A percentile compares a stretch with the other conserved stretches of the same genome.
Evolutionary conservation across 2,329 filamentous ascomycete species (phyloP).

Genomic region (Talaromyces albobiverticillius): DNA sequence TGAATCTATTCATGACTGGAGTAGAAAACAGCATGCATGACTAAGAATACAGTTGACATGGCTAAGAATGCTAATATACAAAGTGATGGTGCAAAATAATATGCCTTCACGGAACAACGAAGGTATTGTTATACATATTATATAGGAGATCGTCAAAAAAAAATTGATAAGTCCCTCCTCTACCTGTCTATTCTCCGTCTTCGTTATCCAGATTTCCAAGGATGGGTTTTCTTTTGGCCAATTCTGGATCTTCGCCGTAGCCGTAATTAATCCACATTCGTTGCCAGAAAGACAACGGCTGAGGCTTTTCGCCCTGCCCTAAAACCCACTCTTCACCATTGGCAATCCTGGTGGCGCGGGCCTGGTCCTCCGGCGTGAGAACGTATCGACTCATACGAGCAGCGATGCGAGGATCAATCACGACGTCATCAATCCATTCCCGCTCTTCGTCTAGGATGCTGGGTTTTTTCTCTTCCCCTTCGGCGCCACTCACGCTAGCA

Average conservation of each 20-base stretch:
- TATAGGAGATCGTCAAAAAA: background rate
- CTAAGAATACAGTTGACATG: constrained; percentile 17
- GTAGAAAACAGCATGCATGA: constrained; percentile 23
- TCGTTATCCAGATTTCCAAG: constrained; percentile 39
- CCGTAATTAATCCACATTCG: constrained; percentile 39
- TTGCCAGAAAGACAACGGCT: constrained; percentile 35
- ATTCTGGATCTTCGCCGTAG: constrained; percentile 40
- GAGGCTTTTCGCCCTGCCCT: constrained; percentile 52
- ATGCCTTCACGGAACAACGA: background rate
- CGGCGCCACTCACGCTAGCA: constrained; percentile 26
- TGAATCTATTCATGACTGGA: constrained; percentile 20
- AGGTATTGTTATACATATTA: background rate
- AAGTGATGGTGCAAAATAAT: constrained; percentile 18
- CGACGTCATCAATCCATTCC: constrained; percentile 72
- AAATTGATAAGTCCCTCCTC: too few relatives aligned
- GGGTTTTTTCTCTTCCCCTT: background rate
- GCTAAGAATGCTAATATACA: constrained; percentile 20
- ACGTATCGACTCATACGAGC: constrained; percentile 78
- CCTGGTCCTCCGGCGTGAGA: constrained; percentile 67
- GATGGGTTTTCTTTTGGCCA: constrained; percentile 36
- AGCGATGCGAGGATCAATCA: constrained; percentile 72
- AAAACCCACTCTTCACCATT: constrained; percentile 67
- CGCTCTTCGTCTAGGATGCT: constrained; percentile 49
- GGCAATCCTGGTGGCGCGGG: constrained; percentile 59
- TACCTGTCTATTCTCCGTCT: constrained; percentile 19